Conservation (phyloP, 768 basidiomycete species). For the Daedaleopsis sinensis region DNA sequence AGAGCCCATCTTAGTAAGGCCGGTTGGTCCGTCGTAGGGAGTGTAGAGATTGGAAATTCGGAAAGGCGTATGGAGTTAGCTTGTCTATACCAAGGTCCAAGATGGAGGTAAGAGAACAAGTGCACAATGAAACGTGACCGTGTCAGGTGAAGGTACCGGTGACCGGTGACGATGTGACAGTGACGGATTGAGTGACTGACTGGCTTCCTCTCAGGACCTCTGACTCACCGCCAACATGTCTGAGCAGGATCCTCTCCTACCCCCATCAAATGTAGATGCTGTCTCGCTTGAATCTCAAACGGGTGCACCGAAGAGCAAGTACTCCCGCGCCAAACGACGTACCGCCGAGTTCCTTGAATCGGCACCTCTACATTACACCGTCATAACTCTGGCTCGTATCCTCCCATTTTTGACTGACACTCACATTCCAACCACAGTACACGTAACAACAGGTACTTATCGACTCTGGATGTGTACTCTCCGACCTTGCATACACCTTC, state of each 20-base stretch:
- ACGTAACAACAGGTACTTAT: constrained; percentile 48
- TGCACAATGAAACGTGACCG: too few species aligned
- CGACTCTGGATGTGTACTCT: constrained; percentile 72
- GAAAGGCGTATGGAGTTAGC: too few species aligned
- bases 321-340: constrained; percentile 22
- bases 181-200: too few species aligned
- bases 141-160: too few species aligned
- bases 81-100: too few species aligned
- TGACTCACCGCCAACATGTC: constrained; percentile 18
- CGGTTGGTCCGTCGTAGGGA: too few species aligned
- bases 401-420: constrained; percentile 22
- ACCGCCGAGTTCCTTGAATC: constrained; percentile 57
- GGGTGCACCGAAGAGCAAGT: constrained; percentile 8
- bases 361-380: constrained; percentile 51
- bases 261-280: constrained; percentile 6
- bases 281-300: constrained; percentile 6
- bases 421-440: constrained; percentile 6
- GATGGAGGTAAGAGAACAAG: too few species aligned
- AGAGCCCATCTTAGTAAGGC: too few species aligned
- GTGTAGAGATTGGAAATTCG: too few species aligned
- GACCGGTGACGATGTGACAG: too few species aligned
- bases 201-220: too few species aligned
- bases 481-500: constrained; percentile 70
- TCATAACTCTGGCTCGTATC: constrained; percentile 58
- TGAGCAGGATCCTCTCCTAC: constrained; percentile 33